Evolutionary conservation across 163 green algal species (phyloP).

Genomic region (Scenedesmus sp.): DNA sequence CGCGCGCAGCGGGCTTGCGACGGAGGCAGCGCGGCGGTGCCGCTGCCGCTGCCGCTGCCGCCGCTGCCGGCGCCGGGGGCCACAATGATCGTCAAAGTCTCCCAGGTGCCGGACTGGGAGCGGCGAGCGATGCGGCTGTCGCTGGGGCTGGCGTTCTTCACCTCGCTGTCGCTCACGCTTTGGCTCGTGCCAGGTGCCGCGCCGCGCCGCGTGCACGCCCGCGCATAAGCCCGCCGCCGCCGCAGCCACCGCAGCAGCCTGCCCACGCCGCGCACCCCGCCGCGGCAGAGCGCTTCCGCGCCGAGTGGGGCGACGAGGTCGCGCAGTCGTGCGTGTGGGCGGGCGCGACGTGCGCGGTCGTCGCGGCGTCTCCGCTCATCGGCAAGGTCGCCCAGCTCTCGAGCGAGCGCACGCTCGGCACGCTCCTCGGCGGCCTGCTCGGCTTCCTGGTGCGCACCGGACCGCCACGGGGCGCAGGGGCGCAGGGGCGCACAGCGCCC

Average conservation of each 20-base stretch:
- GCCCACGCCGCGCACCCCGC: not conserved
- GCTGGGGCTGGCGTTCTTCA: conserved; percentile 32
- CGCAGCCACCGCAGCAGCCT: not conserved
- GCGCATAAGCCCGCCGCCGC: no score
- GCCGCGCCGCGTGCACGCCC: not conserved
- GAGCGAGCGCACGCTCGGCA: conserved; percentile 33
- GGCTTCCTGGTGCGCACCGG: conserved; percentile 36
- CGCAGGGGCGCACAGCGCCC: not conserved
- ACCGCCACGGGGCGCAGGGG: not conserved
- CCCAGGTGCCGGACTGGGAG: conserved; percentile 27
- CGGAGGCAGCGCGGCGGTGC: no score
- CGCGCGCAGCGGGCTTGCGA: no score
- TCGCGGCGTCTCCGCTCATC: conserved; percentile 34
- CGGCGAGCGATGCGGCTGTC: conserved; percentile 26
- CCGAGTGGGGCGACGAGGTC: conserved; percentile 42
- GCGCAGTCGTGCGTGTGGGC: conserved; percentile 42
- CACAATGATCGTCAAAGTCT: conserved; percentile 12
- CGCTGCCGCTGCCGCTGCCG: no score
- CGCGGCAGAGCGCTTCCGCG: conserved; percentile 14
- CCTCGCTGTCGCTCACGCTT: conserved; percentile 8
- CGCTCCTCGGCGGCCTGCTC: conserved; percentile 30
- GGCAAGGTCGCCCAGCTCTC: conserved; percentile 43
- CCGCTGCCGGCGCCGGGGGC: not conserved
- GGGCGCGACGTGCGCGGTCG: conserved; percentile 35
- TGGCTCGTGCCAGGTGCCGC: conserved; percentile 38